Base-by-base conservation (phyloP, 495 filamentous ascomycete species). In the Talaromyces borbonicus region DNA sequence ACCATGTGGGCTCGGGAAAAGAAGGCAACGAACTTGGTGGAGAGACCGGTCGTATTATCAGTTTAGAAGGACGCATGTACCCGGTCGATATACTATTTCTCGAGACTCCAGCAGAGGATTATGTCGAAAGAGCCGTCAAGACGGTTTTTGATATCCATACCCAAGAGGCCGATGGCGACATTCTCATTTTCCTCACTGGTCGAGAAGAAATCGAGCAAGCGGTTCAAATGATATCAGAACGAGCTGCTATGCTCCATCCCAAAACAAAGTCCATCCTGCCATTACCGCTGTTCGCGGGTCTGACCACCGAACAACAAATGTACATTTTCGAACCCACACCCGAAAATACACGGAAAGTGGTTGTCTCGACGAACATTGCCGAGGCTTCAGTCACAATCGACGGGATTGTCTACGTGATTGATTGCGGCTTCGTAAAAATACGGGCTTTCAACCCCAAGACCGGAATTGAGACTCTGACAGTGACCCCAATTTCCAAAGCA, bases 331-430 rank as follows among this genome's bases (percentile, higher is more conserved):
- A 95, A 51, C 76, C 83, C 33, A 73, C 92, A 7, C 85, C 87
- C 8, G 84, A 85, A 50, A 88, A 89, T 50, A 83, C 80, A 18
- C 72, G 92, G 11, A 98, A 97, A 59, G 85, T 95, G 25, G 84
- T 98, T 35, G 80, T 98, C 49, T 87, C 85, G 3, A 97, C 92
- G 37, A 97, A 97, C 59, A 96, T 98, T 50, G 87, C 92, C 26
- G 92, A 98, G 67, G 93, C 92, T 15, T 90, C 84, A 0, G 79
- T 98, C 12, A 98, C 92, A 6, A 95, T 98, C 35, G 84, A 93
- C 47, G 89, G 87, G 4, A 87, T 97, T 50, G 80, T 87, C 37
- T 97, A 90, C 56, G 90, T 98, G 14, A 74, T 97, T 42, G 92
- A 98, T 60, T 84, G 79, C 36, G 92, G 93, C 7, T 95, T 86